Percentiles rank a stretch among this genome's conserved stretches.
Evolutionary conservation across 768 basidiomycete species (phyloP).

Genomic region (Lyophyllum shimeji): DNA sequence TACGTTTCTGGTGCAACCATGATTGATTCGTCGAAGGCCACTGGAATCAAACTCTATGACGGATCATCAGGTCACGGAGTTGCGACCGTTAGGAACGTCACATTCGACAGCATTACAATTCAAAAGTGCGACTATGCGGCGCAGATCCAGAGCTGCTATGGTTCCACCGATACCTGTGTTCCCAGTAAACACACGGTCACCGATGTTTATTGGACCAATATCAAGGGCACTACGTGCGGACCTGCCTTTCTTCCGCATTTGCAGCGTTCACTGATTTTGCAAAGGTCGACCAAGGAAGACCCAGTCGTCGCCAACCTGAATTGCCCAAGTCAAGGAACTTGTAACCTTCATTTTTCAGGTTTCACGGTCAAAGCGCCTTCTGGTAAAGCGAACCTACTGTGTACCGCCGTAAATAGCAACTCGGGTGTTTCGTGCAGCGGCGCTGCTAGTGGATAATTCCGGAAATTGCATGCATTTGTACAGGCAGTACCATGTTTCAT

Average conservation of each 20-base stretch:
- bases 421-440: conserved; percentile 26
- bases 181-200: conserved; percentile 24
- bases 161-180: conserved; percentile 22
- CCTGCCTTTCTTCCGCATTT: not conserved
- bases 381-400: conserved; percentile 23
- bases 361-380: conserved; percentile 27
- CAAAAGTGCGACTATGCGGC: conserved; percentile 32
- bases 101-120: conserved; percentile 26
- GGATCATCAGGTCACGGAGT: conserved; percentile 27
- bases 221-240: conserved; percentile 28
- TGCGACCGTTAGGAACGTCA: conserved; percentile 30
- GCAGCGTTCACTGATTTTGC: not conserved
- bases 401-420: conserved; percentile 25
- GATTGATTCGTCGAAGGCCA: conserved; percentile 30
- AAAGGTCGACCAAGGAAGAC: conserved; percentile 22
- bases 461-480: not conserved
- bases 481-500: not conserved
- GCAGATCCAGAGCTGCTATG: conserved; percentile 31
- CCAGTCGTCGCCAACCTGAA: conserved; percentile 28
- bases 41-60: conserved; percentile 31
- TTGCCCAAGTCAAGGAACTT: conserved; percentile 25
- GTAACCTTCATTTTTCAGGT: conserved; percentile 21
- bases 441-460: conserved; percentile 22
- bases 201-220: conserved; percentile 23
- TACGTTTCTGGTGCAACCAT: conserved; percentile 27